Percentiles rank a stretch among this genome's conserved stretches.
These are phyloP conservation scores for Penicillium oxalicum DNA, from an alignment of 2,329 filamentous ascomycete species.

Conservation along the genomic window DNA sequence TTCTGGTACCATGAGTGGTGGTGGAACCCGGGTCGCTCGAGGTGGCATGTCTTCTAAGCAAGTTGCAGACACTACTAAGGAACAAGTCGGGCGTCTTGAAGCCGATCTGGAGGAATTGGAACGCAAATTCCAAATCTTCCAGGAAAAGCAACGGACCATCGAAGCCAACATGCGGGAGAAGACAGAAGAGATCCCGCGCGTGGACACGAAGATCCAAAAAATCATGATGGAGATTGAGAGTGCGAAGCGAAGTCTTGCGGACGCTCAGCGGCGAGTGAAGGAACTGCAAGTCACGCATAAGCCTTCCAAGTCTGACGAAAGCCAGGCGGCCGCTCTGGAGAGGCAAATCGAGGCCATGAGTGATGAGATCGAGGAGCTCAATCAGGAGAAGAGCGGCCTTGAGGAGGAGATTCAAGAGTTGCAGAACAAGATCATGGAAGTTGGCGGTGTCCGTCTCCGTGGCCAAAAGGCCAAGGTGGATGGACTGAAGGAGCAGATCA, in stretches of 20 bases:
- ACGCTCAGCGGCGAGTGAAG: conserved; percentile 76
- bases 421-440: conserved; percentile 97
- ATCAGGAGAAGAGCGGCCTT: conserved; percentile 76
- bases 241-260: conserved; percentile 72
- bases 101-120: conserved; percentile 79
- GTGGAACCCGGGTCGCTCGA: conserved; percentile 81
- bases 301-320: conserved; percentile 73
- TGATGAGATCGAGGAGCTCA: conserved; percentile 72
- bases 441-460: conserved; percentile 87
- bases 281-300: conserved; percentile 78
- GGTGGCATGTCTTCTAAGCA: conserved; percentile 97
- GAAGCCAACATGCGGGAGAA: conserved; percentile 68
- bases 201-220: conserved; percentile 91
- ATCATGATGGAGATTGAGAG: conserved; percentile 83
- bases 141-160: conserved; percentile 74
- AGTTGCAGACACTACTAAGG: conserved; percentile 76
- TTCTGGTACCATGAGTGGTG: conserved; percentile 97
- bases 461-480: conserved; percentile 89
- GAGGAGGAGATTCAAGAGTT: conserved; percentile 89
- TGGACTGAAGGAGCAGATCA: conserved; percentile 76
- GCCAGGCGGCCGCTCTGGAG: conserved; percentile 63
- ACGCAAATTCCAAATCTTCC: conserved; percentile 73
- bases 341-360: conserved; percentile 71
- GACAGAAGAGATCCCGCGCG: conserved; percentile 69
- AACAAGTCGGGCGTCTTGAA: conserved; percentile 83